A percentile compares a stretch with the other conserved stretches of the same genome.
Evolutionary conservation across 139 green algal genomes (phyloP).

Genomic region (Chlorella sp.): DNA sequence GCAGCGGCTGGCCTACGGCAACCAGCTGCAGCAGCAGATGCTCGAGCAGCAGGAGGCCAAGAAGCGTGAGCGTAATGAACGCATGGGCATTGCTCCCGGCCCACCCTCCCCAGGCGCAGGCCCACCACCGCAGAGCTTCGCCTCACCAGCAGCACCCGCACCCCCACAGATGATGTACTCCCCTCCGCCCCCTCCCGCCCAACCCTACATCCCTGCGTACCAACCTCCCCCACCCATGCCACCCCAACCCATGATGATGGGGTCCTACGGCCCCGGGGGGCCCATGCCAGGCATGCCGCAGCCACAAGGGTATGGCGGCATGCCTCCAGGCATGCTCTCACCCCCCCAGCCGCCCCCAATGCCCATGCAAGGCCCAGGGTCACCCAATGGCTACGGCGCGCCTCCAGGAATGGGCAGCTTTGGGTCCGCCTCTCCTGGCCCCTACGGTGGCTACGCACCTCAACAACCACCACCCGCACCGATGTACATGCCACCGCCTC

Average conservation of each 20-base stretch:
- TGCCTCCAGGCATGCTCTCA: background rate
- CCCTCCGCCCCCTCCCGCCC: background rate
- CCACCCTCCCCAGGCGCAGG: too few species aligned
- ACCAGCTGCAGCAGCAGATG: slow-evolving; percentile 30
- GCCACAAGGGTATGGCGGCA: slow-evolving; percentile 6
- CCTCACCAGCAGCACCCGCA: background rate
- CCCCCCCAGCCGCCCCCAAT: slow-evolving; percentile 1
- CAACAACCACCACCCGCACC: too few species aligned
- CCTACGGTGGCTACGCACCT: background rate
- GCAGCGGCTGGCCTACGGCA: slow-evolving; percentile 14
- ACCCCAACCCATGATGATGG: background rate
- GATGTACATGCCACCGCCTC: too few species aligned
- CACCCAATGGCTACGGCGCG: too few species aligned
- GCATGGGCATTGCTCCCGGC: slow-evolving; percentile 20
- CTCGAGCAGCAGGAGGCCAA: slow-evolving; percentile 20
- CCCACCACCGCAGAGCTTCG: background rate
- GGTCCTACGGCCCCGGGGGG: background rate
- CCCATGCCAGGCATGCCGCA: background rate
- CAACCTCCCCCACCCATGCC: background rate
- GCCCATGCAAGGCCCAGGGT: too few species aligned
- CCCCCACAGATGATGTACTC: background rate
- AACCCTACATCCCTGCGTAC: too few species aligned
- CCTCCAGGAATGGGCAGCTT: too few species aligned
- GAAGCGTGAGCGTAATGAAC: slow-evolving; percentile 22
- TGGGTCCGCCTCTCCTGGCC: background rate